These are phyloP conservation scores for Plasmodium cynomolgi DNA, from an alignment of 169 alveolate species.

Conservation along the genomic window DNA sequence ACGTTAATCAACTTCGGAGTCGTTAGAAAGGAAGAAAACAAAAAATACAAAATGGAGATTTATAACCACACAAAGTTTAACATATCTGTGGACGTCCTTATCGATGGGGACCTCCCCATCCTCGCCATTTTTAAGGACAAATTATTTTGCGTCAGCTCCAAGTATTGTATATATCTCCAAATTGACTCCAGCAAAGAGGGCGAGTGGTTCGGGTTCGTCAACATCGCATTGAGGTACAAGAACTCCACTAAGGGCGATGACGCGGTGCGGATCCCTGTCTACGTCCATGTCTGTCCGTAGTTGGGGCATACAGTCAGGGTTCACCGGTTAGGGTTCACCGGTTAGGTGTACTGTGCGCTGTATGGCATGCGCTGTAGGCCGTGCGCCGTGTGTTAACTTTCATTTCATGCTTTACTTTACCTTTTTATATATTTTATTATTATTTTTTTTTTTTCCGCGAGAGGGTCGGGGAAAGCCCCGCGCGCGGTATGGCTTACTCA, in stretches of 20 bases:
- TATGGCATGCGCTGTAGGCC: no score
- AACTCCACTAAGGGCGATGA: slow-evolving; percentile 23
- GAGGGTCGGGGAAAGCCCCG: not conserved
- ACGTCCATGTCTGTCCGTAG: not conserved
- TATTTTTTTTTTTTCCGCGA: not conserved
- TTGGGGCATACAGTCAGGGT: not conserved
- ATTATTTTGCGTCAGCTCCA: slow-evolving; percentile 58
- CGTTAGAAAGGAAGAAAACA: slow-evolving; percentile 31
- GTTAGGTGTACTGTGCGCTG: not conserved
- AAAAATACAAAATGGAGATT: slow-evolving; percentile 33
- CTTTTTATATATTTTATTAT: no score
- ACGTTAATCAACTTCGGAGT: slow-evolving; percentile 18
- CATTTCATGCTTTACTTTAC: not conserved
- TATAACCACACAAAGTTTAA: slow-evolving; percentile 59
- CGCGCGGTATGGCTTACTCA: not conserved
- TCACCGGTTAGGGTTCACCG: not conserved
- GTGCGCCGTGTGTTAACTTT: not conserved
- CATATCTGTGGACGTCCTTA: slow-evolving; percentile 41
- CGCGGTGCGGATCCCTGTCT: slow-evolving; percentile 25
- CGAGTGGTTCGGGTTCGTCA: slow-evolving; percentile 37
- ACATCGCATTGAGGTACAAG: slow-evolving; percentile 19
- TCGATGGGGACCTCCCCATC: slow-evolving; percentile 39
- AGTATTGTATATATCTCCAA: slow-evolving; percentile 49
- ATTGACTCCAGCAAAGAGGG: slow-evolving; percentile 3
- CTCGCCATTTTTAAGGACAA: slow-evolving; percentile 41